Base-by-base conservation (phyloP, 2,329 filamentous ascomycete genomes). In the Neurospora sp. region DNA sequence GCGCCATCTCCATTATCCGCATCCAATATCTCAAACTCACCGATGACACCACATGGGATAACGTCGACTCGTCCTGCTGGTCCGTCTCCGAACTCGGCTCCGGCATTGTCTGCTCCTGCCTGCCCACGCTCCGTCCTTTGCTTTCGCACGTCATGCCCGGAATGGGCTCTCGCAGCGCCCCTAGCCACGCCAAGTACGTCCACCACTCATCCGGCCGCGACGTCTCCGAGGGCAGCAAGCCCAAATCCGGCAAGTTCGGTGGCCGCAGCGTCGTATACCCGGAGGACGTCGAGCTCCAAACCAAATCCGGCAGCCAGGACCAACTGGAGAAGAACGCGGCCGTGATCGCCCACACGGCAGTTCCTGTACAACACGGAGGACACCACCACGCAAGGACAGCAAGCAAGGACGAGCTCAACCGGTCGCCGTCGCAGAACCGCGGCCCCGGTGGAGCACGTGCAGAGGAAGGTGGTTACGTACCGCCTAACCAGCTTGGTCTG, bases 1-100 rank as follows among this genome's bases (percentile, higher is more conserved):
- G 78, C 69, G 77, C 78, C 33, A 80, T 82, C 66, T 81, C 79
- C 4, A 74, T 81, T 62, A 78, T 81, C 69, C 78, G 81, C 23
- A 76, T 82, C 62, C 77, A 78, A 41, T 81, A 78, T 69, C 77
- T 81, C 38, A 70, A 76, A 3, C 74, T 78, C 12, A 77, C 76
- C 19, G 70, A 74, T 3, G 80, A 82, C 71, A 75, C 77, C 36
- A 79, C 79, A 1, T 81, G 78, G 74, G 77, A 81, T 69, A 81
- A 81, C 69, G 76, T 81, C 3, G 76, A 76, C 36, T 76, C 76
- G 1, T 78, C 79, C 0, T 76, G 74, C 68, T 81, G 79, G 80
- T 80, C 78, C 52, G 75, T 80, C 52, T 75, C 74, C 67, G 79
- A 81, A 70, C 70, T 81, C 3, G 76, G 75, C 71, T 79, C 77